These are phyloP conservation scores for Malus sylvestris DNA, from an alignment of 306 rosid genomes.

Conservation along the genomic window DNA sequence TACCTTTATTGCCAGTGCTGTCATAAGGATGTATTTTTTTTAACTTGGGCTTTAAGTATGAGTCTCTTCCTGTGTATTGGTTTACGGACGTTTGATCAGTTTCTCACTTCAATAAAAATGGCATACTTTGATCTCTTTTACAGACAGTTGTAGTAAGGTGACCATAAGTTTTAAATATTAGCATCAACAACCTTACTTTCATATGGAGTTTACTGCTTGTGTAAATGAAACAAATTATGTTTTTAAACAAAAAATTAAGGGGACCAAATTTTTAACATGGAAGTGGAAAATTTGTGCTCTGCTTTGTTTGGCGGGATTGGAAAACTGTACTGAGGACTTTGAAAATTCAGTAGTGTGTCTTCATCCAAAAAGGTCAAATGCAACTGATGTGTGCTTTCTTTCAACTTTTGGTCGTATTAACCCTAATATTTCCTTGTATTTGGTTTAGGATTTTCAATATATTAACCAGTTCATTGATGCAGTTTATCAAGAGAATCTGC, in stretches of 20 bases:
- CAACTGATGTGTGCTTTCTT: neutral
- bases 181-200: neutral
- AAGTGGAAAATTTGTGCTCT: slow-evolving; percentile 4
- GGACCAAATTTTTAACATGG: neutral
- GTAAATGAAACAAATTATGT: neutral
- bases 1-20: neutral
- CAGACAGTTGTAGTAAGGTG: neutral
- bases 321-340: neutral
- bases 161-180: neutral
- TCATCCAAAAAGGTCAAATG: neutral
- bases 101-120: neutral
- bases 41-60: neutral
- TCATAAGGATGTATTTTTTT: neutral
- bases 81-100: neutral
- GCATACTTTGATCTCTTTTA: neutral
- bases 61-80: neutral
- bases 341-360: neutral
- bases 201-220: neutral
- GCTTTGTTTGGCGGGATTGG: slow-evolving; percentile 12
- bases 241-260: neutral
- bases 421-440: slow-evolving; percentile 1
- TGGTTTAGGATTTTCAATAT: slow-evolving; percentile 18
- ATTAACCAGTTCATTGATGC: slow-evolving; percentile 33
- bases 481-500: slow-evolving; percentile 82
- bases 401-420: neutral